A percentile compares a stretch with the other conserved stretches of the same genome.
phyloP scores from a whole-genome alignment of 306 rosid species.

The Dryas drummondii region DNA sequence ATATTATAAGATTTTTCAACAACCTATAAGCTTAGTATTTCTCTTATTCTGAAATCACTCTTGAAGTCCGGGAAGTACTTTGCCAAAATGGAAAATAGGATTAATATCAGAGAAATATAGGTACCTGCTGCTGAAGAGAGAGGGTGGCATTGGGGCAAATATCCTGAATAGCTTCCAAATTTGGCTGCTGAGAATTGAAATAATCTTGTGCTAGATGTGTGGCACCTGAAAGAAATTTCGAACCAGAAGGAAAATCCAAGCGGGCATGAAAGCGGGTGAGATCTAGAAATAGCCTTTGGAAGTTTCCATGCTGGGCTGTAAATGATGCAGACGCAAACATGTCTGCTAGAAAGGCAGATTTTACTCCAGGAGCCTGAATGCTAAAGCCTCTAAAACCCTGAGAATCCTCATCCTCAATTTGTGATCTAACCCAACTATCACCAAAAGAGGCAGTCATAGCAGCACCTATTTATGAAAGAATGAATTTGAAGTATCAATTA shows the following conservation, averaged over 20 bases:
- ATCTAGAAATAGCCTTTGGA: constrained; percentile 67
- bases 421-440: constrained; percentile 47
- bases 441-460: constrained; percentile 54
- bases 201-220: constrained; percentile 58
- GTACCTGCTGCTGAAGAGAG: constrained; percentile 96
- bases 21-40: not conserved
- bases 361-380: constrained; percentile 47
- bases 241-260: constrained; percentile 77
- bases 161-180: constrained; percentile 57
- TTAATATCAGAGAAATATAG: constrained; percentile 24
- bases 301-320: constrained; percentile 82
- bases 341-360: constrained; percentile 66
- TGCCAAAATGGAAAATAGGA: not conserved
- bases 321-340: constrained; percentile 62
- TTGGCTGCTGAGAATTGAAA: constrained; percentile 60
- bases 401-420: constrained; percentile 34
- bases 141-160: constrained; percentile 63
- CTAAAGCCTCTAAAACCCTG: constrained; percentile 46
- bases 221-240: constrained; percentile 69
- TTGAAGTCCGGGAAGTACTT: not conserved
- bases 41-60: not conserved
- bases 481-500: constrained; percentile 26
- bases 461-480: constrained; percentile 52
- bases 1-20: not conserved
- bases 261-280: constrained; percentile 75